Evolutionary conservation across 73 alveolate genomes (phyloP), one percentile per base, ranked within the genome.

Genomic region (Blepharisma japonicum): DNA sequence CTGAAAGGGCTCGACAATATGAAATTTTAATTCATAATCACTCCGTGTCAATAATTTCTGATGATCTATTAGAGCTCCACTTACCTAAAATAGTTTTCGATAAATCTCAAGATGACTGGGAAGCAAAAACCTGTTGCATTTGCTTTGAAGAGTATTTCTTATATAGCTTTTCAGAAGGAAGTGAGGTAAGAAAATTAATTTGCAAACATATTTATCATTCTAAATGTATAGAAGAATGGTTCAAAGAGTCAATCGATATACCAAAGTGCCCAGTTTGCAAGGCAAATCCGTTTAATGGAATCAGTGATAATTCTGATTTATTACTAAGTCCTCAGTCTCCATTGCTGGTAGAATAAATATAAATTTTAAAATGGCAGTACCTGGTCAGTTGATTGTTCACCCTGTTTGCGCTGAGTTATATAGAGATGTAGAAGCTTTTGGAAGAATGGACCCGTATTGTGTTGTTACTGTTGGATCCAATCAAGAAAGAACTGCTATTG

Each of bases 181-280:
- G 55, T 21, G 71, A 53, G 20, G 82, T 79, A 8, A 81, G 88
- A 53, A 68, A 55, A 7, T 27, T 72, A 5, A 46, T 51, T 9
- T 86, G 94, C 48, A 66, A 84, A 27, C 94, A 86, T 71, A 42
- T 84, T 0, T 86, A 76, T 84, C 94, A 86, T 25, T 45, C 78
- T 45, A 78, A 83, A 25, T 86, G 94, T 71, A 86, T 86, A 21
- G 74, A 84, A 45, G 77, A 82, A n/a, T 86, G 94, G 91, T 56
- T 86, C 42, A 47, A 45, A 23, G 77, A 55, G 23, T 79, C 83
- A 45, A 80, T 78, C 66, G 78, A 45, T 45, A 81, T 87, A 27
- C 93, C 93, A 6, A 56, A 66, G 45, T 86, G 93, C 68, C 74
- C 74, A 20, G 74, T 61, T 61, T 61, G 74, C 23, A 61, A 61